A percentile compares a stretch with the other conserved stretches of the same genome.
phyloP scores from a whole-genome alignment of 148 eudicot species.

The Chenopodium suecicum region DNA sequence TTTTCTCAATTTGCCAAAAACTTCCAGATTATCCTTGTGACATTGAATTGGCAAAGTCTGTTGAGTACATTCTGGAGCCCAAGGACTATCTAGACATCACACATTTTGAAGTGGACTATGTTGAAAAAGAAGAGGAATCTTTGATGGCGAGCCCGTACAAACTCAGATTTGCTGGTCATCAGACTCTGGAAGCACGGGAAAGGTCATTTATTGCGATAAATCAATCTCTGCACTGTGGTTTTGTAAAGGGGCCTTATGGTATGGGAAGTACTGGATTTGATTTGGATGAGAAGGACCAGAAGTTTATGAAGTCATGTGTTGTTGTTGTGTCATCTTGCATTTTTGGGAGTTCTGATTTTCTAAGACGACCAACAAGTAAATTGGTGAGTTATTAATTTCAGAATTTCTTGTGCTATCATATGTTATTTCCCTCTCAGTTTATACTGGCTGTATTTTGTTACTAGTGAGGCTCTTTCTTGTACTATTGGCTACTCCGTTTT shows the following conservation, averaged over 20 bases:
- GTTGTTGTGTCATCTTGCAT: slow-evolving; percentile 94
- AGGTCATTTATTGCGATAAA: slow-evolving; percentile 60
- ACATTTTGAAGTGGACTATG: slow-evolving; percentile 49
- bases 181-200: slow-evolving; percentile 76
- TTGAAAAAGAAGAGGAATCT: slow-evolving; percentile 48
- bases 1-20: slow-evolving; percentile 5
- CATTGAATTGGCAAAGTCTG: slow-evolving; percentile 58
- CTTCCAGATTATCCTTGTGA: slow-evolving; percentile 77
- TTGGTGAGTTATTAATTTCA: slow-evolving; percentile 37
- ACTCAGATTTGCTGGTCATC: slow-evolving; percentile 91
- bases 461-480: no score
- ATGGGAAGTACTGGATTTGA: slow-evolving; percentile 71
- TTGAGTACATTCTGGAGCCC: slow-evolving; percentile 64
- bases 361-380: slow-evolving; percentile 89
- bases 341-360: slow-evolving; percentile 93
- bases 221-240: slow-evolving; percentile 92
- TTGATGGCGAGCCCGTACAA: slow-evolving; percentile 32
- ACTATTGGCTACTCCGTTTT: no score
- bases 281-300: slow-evolving; percentile 65
- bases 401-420: background rate
- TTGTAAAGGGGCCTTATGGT: slow-evolving; percentile 69
- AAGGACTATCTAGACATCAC: slow-evolving; percentile 54
- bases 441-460: background rate
- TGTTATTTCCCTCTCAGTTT: background rate
- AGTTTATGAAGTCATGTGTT: slow-evolving; percentile 62